Conservation (phyloP, 805 yeast genomes). For the Candida dajiaensis region DNA sequence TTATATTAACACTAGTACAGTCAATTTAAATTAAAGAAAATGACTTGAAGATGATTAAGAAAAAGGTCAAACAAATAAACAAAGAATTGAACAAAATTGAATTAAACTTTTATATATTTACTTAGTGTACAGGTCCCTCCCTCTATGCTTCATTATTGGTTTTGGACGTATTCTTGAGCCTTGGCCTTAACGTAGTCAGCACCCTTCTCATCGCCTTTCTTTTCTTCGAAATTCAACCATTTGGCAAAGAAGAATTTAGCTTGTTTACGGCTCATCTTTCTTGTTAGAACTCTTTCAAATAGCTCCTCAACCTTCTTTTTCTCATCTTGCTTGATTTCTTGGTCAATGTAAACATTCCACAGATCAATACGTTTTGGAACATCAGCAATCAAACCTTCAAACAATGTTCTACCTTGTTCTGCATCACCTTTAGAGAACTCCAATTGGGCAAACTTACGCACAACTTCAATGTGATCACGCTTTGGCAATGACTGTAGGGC, state of each 20-base stretch:
- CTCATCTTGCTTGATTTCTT: slow-evolving; percentile 71
- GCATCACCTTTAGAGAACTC: slow-evolving; percentile 85
- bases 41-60: too few species aligned
- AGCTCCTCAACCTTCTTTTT: slow-evolving; percentile 67
- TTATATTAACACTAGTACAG: too few species aligned
- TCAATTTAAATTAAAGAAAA: too few species aligned
- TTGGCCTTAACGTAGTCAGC: slow-evolving; percentile 84
- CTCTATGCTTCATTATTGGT: slow-evolving; percentile 2
- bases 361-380: slow-evolving; percentile 88
- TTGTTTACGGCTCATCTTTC: slow-evolving; percentile 74
- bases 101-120: slow-evolving; percentile 1
- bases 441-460: slow-evolving; percentile 81
- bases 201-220: slow-evolving; percentile 57
- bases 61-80: too few species aligned
- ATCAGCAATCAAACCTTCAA: slow-evolving; percentile 86
- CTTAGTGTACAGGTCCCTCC: slow-evolving; percentile 2
- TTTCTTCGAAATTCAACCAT: slow-evolving; percentile 81
- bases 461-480: slow-evolving; percentile 70
- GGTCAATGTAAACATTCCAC: slow-evolving; percentile 95
- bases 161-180: slow-evolving; percentile 71
- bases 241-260: slow-evolving; percentile 93
- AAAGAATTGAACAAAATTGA: too few species aligned
- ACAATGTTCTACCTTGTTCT: slow-evolving; percentile 91
- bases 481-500: slow-evolving; percentile 70
- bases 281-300: slow-evolving; percentile 70